These are phyloP conservation scores for Fusarium papillatum DNA, from an alignment of 2,329 filamentous ascomycete genomes.

Conservation along the genomic window DNA sequence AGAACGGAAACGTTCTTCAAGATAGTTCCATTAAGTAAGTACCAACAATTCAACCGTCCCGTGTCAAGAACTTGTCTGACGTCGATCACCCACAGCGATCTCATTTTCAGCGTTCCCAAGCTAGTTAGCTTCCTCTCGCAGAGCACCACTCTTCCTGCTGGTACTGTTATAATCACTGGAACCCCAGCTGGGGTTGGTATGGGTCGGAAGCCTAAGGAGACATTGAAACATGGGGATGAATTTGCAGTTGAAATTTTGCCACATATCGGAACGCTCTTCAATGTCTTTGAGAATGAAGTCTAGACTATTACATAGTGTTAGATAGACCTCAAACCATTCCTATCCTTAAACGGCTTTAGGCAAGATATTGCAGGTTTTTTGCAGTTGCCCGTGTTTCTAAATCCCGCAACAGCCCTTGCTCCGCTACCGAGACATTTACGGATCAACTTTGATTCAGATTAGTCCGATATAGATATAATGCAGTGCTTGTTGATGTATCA, in stretches of 20 bases:
- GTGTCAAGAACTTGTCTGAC: neutral
- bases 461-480: too few relatives aligned
- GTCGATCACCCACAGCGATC: constrained; percentile 56
- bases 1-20: constrained; percentile 62
- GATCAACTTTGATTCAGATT: too few relatives aligned
- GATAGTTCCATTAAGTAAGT: constrained; percentile 40
- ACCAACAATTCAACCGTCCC: constrained; percentile 7
- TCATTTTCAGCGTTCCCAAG: constrained; percentile 73
- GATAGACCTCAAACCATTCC: too few relatives aligned
- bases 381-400: neutral
- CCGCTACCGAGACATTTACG: too few relatives aligned
- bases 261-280: constrained; percentile 58
- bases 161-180: constrained; percentile 76
- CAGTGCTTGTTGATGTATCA: too few relatives aligned
- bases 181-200: constrained; percentile 79
- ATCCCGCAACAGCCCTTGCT: too few relatives aligned
- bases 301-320: neutral
- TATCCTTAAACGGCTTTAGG: neutral
- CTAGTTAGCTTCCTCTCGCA: constrained; percentile 71
- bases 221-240: constrained; percentile 76
- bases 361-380: neutral
- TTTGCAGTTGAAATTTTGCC: constrained; percentile 58
- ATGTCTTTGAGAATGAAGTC: constrained; percentile 45
- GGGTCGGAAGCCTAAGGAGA: constrained; percentile 74
- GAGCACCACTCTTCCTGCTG: constrained; percentile 72